These are phyloP conservation scores for Anisodus tanguticus DNA, from an alignment of 257 asterid genomes.

Conservation along the genomic window DNA sequence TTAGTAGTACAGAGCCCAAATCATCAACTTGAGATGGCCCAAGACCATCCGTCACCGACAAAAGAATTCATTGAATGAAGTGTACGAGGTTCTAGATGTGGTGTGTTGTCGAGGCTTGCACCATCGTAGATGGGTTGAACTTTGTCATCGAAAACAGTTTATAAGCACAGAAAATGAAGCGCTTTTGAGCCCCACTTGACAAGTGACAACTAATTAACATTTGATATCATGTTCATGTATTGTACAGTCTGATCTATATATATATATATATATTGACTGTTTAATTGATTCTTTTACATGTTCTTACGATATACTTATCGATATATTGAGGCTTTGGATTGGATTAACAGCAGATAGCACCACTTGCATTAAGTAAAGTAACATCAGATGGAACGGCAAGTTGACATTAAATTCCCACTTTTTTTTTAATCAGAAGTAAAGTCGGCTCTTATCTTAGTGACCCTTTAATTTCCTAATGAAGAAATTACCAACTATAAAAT, in stretches of 20 bases:
- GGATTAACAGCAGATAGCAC: not conserved
- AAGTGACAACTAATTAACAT: not conserved
- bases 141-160: no score
- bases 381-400: not conserved
- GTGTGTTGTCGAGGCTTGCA: no score
- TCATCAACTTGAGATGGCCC: no score
- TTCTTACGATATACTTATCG: not conserved
- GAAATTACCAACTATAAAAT: not conserved
- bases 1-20: no score
- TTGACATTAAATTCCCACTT: not conserved
- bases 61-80: no score
- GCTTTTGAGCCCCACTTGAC: conserved; percentile 13
- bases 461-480: not conserved
- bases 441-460: not conserved
- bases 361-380: not conserved
- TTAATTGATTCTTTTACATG: no score
- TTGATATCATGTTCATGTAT: not conserved
- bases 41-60: no score
- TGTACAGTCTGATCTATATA: no score
- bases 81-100: no score
- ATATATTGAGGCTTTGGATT: not conserved
- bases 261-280: no score
- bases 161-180: not conserved
- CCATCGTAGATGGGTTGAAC: no score
- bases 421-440: not conserved